A percentile compares a stretch with the other conserved stretches of the same genome.
Conservation (phyloP, 1,284 basidiomycete species). For the Peniophora sp. region DNA sequence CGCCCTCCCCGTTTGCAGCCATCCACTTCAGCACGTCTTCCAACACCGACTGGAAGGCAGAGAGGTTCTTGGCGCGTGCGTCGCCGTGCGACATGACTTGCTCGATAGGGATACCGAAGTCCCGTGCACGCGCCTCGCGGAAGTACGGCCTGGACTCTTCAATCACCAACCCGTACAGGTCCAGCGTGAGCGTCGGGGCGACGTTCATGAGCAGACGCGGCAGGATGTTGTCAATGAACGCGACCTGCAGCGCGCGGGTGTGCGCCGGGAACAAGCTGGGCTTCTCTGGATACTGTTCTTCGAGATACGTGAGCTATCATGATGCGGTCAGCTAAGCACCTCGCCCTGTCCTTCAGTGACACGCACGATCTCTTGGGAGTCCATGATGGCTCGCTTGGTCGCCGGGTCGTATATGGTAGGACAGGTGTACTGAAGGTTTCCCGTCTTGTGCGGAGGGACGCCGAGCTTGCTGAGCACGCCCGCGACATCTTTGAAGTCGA, state of each 20-base stretch:
- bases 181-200: background rate
- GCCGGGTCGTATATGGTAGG: background rate
- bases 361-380: background rate
- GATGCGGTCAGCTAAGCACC: no score
- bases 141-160: background rate
- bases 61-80: background rate
- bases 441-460: background rate
- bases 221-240: background rate
- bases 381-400: background rate
- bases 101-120: background rate
- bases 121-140: background rate
- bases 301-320: background rate
- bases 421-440: background rate
- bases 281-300: background rate
- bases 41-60: background rate
- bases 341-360: no score
- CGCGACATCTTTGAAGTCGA: background rate
- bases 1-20: background rate
- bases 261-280: background rate
- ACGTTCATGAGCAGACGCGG: background rate
- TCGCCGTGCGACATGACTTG: background rate
- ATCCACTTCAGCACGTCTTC: background rate
- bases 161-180: background rate
- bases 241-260: constrained; percentile 1
- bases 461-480: background rate